phyloP scores from a whole-genome alignment of 2,329 filamentous ascomycete species.

The Cryphonectria carpinicola region DNA sequence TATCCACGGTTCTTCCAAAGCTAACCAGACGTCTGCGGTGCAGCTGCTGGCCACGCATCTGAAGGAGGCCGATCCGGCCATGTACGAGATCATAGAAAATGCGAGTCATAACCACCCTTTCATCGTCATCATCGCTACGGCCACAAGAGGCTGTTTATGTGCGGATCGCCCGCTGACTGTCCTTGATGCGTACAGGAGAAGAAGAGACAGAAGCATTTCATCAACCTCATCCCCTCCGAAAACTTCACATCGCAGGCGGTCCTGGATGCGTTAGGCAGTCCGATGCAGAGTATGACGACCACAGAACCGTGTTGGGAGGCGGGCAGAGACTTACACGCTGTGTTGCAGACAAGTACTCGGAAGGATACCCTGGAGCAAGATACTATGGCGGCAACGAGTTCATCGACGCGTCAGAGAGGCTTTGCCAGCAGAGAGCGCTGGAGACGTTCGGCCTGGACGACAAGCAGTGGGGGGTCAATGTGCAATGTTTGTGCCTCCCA shows the following conservation, averaged over 20 bases:
- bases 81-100: constrained; percentile 90
- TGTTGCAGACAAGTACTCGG: constrained; percentile 87
- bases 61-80: constrained; percentile 80
- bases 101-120: constrained; percentile 49
- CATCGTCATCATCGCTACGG: neutral
- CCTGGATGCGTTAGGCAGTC: constrained; percentile 86
- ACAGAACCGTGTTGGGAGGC: constrained; percentile 22
- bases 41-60: constrained; percentile 81
- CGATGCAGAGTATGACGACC: constrained; percentile 77
- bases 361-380: constrained; percentile 93
- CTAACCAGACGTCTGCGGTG: constrained; percentile 26
- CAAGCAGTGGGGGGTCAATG: constrained; percentile 95
- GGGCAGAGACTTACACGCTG: constrained; percentile 36
- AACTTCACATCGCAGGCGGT: constrained; percentile 95
- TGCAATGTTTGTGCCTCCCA: constrained; percentile 67
- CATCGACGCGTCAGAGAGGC: constrained; percentile 85
- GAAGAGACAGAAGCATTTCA: constrained; percentile 94
- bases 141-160: neutral
- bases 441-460: constrained; percentile 83
- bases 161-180: constrained; percentile 3
- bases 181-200: constrained; percentile 71
- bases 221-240: constrained; percentile 94
- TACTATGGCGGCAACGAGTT: constrained; percentile 98
- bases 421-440: constrained; percentile 89
- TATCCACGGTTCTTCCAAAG: constrained; percentile 20